Percentiles rank a stretch among this genome's conserved stretches.
phyloP scores from a whole-genome alignment of 2,329 filamentous ascomycete species.

The Alternaria rosae region DNA sequence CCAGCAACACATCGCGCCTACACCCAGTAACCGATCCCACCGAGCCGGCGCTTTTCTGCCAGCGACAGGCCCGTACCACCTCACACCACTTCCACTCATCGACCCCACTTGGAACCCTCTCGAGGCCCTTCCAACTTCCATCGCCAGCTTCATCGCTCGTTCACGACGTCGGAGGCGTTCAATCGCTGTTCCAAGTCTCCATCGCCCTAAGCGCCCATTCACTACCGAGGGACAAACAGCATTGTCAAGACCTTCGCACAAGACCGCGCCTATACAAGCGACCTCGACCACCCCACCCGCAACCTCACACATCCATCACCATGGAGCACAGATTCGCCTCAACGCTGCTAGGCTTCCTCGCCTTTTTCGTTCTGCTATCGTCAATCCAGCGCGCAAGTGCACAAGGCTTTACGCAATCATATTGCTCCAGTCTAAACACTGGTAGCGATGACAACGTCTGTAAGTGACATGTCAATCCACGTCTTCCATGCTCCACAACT shows the following conservation, averaged over 20 bases:
- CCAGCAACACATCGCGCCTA: conserved; percentile 1
- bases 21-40: background rate
- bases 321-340: conserved; percentile 24
- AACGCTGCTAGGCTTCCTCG: conserved; percentile 25
- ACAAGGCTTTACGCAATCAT: conserved; percentile 26
- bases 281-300: conserved; percentile 4
- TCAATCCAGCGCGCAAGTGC: conserved; percentile 14
- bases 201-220: conserved; percentile 13
- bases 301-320: conserved; percentile 8
- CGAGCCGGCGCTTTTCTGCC: background rate
- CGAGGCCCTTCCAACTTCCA: background rate
- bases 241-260: background rate
- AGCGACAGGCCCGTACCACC: conserved; percentile 15
- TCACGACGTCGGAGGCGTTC: conserved; percentile 30
- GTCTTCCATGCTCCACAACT: conserved; percentile 1
- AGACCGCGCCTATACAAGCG: conserved; percentile 1
- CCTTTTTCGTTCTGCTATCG: conserved; percentile 25
- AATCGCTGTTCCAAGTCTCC: conserved; percentile 29
- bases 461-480: conserved; percentile 32
- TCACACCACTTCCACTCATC: conserved; percentile 15
- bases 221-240: conserved; percentile 7
- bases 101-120: conserved; percentile 7
- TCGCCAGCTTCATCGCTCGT: conserved; percentile 10
- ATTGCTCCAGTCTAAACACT: conserved; percentile 57
- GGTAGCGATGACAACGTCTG: conserved; percentile 42